A percentile compares a stretch with the other conserved stretches of the same genome.
Evolutionary conservation across 768 basidiomycete species (phyloP).

Genomic region (Butyriboletus loyo): DNA sequence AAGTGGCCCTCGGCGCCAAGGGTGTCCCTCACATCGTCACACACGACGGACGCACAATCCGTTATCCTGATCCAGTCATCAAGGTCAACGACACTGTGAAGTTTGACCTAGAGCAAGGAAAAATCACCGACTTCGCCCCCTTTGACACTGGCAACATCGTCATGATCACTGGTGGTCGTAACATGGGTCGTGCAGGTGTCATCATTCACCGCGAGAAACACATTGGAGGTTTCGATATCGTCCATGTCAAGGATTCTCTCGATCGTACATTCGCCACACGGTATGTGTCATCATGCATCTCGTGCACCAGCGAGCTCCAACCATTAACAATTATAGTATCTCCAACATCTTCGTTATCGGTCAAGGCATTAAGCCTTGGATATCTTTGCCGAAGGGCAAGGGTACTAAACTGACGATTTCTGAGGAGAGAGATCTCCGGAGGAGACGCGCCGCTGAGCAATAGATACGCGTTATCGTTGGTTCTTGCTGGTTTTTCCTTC

Average conservation of each 20-base stretch:
- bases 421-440: constrained; percentile 91
- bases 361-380: constrained; percentile 92
- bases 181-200: constrained; percentile 98
- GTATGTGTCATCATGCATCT: constrained; percentile 42
- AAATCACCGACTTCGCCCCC: constrained; percentile 89
- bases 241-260: constrained; percentile 93
- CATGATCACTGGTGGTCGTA: constrained; percentile 98
- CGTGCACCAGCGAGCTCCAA: not conserved
- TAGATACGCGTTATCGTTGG: constrained; percentile 33
- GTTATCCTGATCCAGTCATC: constrained; percentile 96
- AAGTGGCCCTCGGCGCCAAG: constrained; percentile 86
- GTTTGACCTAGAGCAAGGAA: constrained; percentile 92
- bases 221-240: constrained; percentile 97
- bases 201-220: constrained; percentile 98
- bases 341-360: constrained; percentile 99
- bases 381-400: constrained; percentile 97
- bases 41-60: constrained; percentile 99
- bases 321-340: constrained; percentile 49
- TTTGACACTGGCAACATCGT: constrained; percentile 98
- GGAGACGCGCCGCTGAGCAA: constrained; percentile 75
- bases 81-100: constrained; percentile 97
- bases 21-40: constrained; percentile 97
- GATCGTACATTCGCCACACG: constrained; percentile 98
- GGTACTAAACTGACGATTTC: constrained; percentile 97
- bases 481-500: constrained; percentile 3